Evolutionary conservation across 805 yeast species (phyloP).

Genomic region (Scheffersomyces coipomensis): DNA sequence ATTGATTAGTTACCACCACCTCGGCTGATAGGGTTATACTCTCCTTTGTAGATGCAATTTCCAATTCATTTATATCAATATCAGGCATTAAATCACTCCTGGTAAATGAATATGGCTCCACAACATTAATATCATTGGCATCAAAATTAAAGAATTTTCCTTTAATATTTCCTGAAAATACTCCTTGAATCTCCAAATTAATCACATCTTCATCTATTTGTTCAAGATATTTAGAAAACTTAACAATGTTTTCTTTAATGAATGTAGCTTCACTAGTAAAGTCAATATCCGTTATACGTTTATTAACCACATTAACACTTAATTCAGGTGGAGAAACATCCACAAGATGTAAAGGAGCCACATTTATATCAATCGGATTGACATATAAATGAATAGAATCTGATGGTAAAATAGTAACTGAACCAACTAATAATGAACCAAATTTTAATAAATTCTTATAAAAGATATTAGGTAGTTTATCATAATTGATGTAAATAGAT

Average conservation of each 20-base stretch:
- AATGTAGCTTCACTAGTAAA: conserved; percentile 19
- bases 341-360: conserved; percentile 15
- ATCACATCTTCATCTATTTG: conserved; percentile 12
- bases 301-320: conserved; percentile 16
- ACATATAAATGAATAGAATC: conserved; percentile 18
- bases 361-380: conserved; percentile 8
- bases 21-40: conserved; percentile 1
- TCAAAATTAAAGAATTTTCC: conserved; percentile 14
- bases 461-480: conserved; percentile 17
- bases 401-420: conserved; percentile 18
- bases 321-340: conserved; percentile 26
- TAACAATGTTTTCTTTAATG: conserved; percentile 14
- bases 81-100: conserved; percentile 12
- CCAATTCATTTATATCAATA: conserved; percentile 12
- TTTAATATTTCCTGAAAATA: conserved; percentile 15
- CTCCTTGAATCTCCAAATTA: conserved; percentile 20
- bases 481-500: conserved; percentile 24
- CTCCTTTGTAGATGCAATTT: conserved; percentile 6
- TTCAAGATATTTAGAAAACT: conserved; percentile 15
- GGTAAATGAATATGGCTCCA: conserved; percentile 7
- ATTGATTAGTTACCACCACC: conserved; percentile 6
- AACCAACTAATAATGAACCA: conserved; percentile 21
- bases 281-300: conserved; percentile 19
- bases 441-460: conserved; percentile 18
- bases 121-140: conserved; percentile 13